These are phyloP conservation scores for Microbotryomycetes sp. DNA, from an alignment of 1,284 basidiomycete species.

Conservation along the genomic window DNA sequence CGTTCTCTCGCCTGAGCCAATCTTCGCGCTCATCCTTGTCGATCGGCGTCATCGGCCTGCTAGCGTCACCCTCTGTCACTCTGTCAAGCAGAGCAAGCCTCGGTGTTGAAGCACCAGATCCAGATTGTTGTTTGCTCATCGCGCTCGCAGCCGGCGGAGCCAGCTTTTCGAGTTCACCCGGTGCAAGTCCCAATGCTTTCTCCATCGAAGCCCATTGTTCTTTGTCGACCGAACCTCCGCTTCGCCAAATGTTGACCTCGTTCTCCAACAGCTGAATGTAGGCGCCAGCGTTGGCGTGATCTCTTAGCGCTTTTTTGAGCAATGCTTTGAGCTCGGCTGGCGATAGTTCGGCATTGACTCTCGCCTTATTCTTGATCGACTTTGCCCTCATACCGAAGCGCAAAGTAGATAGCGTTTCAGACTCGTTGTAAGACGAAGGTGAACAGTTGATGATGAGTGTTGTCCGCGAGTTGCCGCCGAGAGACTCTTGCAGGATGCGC, in stretches of 20 bases:
- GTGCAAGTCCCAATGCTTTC: slow-evolving; percentile 46
- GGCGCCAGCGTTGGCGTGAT: slow-evolving; percentile 73
- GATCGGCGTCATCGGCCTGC: slow-evolving; percentile 76
- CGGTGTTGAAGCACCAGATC: slow-evolving; percentile 37
- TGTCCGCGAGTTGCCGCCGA: slow-evolving; percentile 97
- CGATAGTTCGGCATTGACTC: slow-evolving; percentile 96
- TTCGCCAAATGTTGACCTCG: slow-evolving; percentile 84
- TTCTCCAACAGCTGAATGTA: slow-evolving; percentile 86
- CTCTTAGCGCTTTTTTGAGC: slow-evolving; percentile 80
- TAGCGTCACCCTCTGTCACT: slow-evolving; percentile 38
- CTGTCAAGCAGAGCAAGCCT: slow-evolving; percentile 45
- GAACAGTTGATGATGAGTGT: slow-evolving; percentile 99
- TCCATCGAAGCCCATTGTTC: slow-evolving; percentile 70
- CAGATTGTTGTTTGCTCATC: slow-evolving; percentile 45
- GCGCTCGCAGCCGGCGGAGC: slow-evolving; percentile 46
- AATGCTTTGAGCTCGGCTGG: slow-evolving; percentile 90
- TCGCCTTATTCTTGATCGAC: slow-evolving; percentile 98
- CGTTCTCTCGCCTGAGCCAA: slow-evolving; percentile 93
- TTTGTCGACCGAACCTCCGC: slow-evolving; percentile 78
- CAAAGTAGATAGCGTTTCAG: slow-evolving; percentile 93
- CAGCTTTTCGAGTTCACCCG: slow-evolving; percentile 31
- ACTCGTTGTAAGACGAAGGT: slow-evolving; percentile 91
- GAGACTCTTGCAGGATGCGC: slow-evolving; percentile 97
- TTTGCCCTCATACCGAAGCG: slow-evolving; percentile 96
- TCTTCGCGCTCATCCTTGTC: slow-evolving; percentile 98